Evolutionary conservation across 768 basidiomycete species (phyloP), one percentile per base, ranked within the genome.

Genomic region (Boletus edulis): DNA sequence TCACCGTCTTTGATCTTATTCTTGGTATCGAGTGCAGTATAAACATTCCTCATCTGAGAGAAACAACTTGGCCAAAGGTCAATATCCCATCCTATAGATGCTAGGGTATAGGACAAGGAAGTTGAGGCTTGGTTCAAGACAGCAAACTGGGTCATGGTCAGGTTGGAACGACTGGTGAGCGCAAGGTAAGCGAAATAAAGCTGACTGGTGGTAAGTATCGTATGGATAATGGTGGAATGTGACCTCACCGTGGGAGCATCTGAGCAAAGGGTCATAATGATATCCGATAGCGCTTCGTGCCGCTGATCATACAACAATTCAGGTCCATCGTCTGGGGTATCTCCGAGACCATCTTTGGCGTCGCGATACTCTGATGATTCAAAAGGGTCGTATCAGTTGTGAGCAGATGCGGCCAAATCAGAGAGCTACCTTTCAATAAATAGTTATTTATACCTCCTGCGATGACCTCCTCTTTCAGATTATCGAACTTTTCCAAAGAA

Each of bases 121-220:
- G 51, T 11, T 1, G 70, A 58, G 2, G 65, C 61, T 50, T 71
- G 65, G 41, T 67, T 58, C 0, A 73, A 59, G 17, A 71, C 52
- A 18, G 72, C 72, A 8, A 73, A 61, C 42, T 71, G 67, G 17
- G 65, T 52, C 38, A 73, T 54, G 17, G 72, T 68, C 15, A 71
- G 37, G 13, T 52, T 62, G 5, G 62, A 60, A 12, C 72, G 72
- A 29, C 20, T 35, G 14, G 65, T 41, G 31, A 73, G 50, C 12
- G 69, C 66, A 32, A 62, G 51, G 18, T 64, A 52, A n/a, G 66
- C 69, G 37, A 67, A 65, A 50, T 69, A 73, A n/a, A 72, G 49
- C 67, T 67, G 17, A 8, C 18, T 7, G 3, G 10, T 3, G 2
- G 13, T 61, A 1, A 51, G 41, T 17, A 35, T 24, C 15, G 7